Base-by-base conservation (phyloP, 345 rosid genomes). In the Moringa oleifera region DNA sequence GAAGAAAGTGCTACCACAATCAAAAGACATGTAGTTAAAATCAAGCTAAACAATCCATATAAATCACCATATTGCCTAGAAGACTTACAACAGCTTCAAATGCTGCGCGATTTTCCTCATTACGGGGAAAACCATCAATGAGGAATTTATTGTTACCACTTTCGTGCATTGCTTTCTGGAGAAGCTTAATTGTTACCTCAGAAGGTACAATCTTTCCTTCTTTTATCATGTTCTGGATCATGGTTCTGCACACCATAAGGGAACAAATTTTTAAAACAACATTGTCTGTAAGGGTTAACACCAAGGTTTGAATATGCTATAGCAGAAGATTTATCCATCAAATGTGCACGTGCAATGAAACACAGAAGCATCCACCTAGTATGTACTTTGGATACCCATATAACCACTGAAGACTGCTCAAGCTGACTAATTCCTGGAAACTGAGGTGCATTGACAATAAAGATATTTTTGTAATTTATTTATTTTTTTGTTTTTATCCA, bases 141-240 rank as follows among this genome's bases (percentile, higher is more conserved):
- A 91, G 78, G 55, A 86, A 84, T 62, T 78, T 91, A 67, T 81
- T 79, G 60, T 86, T 86, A 19, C 73, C 80, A 68, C 64, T 75
- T 69, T 75, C 82, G 61, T 70, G 75, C 73, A 86, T 85, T 52
- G 88, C 94, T 66, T 80, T 80, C 63, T 85, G 81, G 58, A 91
- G 83, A 70, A 89, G 98, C 73, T 82, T 81, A 49, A 91, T 73
- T 16, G 98, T 91, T 18, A 89, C 83, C 80, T 85, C 92, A 20
- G 95, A 91, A 20, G 96, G 96, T 53, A 89, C 98, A 61, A 91
- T 83, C 74, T 80, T 89, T 64, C 96, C 95, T 37, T 85, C 88
- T 60, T 65, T 77, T 73, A 76, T 83, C 79, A 85, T 75, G 76
- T 75, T 76, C 58, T 81, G 84, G 64, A 85, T 85, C 89, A 85